phyloP scores from a whole-genome alignment of 176 grass and related monocot genomes.

The Ampelocalamus luodianensis region DNA sequence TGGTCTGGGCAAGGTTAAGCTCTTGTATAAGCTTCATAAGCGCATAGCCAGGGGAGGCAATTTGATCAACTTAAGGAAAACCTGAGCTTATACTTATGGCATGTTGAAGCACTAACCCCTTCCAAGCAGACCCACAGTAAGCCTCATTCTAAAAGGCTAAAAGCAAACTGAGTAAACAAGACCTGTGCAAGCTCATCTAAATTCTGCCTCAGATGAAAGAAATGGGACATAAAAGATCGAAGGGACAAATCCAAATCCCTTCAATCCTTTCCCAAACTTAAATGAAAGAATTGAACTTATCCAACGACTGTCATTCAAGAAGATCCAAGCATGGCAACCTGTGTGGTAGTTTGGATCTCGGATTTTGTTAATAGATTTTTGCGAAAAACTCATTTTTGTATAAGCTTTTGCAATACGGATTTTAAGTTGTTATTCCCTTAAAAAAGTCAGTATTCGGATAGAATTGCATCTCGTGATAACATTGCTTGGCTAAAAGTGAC shows the following conservation, averaged over 20 bases:
- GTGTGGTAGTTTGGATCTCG: neutral
- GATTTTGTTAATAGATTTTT: neutral
- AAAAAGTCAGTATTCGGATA: neutral
- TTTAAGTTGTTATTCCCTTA: neutral
- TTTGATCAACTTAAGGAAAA: constrained; percentile 4
- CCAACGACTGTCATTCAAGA: neutral
- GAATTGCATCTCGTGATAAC: neutral
- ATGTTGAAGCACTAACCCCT: constrained; percentile 9
- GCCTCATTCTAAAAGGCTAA: constrained; percentile 30
- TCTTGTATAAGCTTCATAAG: constrained; percentile 26
- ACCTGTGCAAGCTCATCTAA: constrained; percentile 21
- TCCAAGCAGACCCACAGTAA: constrained; percentile 10
- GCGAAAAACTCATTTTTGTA: neutral
- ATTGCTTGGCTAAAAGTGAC: neutral
- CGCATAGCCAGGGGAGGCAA: neutral
- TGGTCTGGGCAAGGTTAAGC: constrained; percentile 18
- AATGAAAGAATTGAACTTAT: constrained; percentile 1
- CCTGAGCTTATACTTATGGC: neutral
- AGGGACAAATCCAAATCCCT: neutral
- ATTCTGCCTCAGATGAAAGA: constrained; percentile 19
- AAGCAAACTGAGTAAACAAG: constrained; percentile 22
- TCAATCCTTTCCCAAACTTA: neutral
- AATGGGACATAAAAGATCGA: neutral
- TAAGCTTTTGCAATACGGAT: neutral
- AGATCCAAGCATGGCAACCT: constrained; percentile 7